These are phyloP conservation scores for Knoxdaviesia proteae DNA, from an alignment of 2,329 filamentous ascomycete genomes.

Conservation along the genomic window DNA sequence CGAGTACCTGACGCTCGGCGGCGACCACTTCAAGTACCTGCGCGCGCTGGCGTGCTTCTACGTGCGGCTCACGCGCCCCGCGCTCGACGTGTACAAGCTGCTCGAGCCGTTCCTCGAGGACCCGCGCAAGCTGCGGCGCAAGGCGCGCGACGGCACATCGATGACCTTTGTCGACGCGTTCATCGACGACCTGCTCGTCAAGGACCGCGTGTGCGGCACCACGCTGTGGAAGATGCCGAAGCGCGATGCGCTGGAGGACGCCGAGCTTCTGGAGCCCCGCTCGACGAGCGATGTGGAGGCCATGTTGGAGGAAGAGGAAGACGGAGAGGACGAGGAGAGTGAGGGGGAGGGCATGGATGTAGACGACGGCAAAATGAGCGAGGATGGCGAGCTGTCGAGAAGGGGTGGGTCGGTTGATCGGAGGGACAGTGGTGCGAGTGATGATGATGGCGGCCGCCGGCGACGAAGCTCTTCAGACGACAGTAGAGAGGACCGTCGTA, in stretches of 20 bases:
- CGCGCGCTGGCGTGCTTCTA: constrained; percentile 83
- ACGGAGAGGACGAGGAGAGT: constrained; percentile 13
- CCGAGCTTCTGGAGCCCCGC: constrained; percentile 70
- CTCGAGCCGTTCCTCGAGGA: constrained; percentile 74
- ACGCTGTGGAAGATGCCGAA: constrained; percentile 81
- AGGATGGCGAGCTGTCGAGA: constrained; percentile 17
- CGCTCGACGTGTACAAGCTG: constrained; percentile 57
- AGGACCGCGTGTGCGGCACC: constrained; percentile 78
- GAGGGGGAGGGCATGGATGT: constrained; percentile 9
- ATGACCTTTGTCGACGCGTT: constrained; percentile 81
- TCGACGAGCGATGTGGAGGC: constrained; percentile 63
- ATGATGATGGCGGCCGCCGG: no score
- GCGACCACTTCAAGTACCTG: constrained; percentile 66
- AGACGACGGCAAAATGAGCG: constrained; percentile 4
- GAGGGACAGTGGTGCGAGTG: constrained; percentile 4
- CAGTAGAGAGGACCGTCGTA: no score
- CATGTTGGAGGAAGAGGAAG: constrained; percentile 40
- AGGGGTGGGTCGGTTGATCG: constrained; percentile 4
- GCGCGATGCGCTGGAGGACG: constrained; percentile 64
- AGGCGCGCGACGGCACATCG: constrained; percentile 51
- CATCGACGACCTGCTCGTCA: constrained; percentile 73
- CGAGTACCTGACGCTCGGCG: constrained; percentile 61
- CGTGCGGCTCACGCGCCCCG: constrained; percentile 65
- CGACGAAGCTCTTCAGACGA: no score
- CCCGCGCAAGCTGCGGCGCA: constrained; percentile 59